These are phyloP conservation scores for Cordyceps farinosa DNA, from an alignment of 2,329 filamentous ascomycete species.

Conservation along the genomic window DNA sequence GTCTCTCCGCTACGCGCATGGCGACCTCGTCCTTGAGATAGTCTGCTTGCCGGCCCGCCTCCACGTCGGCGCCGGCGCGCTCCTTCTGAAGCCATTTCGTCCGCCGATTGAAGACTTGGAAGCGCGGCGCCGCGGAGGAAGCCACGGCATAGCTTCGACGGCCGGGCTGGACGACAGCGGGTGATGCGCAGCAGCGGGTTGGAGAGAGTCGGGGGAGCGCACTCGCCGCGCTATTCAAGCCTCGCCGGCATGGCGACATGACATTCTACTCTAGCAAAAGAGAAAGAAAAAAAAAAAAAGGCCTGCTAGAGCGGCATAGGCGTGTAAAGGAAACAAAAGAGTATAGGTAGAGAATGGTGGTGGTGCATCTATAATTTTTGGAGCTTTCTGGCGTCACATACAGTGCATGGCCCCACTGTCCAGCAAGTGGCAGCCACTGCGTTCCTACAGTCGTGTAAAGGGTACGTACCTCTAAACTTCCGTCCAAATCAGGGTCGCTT, in stretches of 20 bases:
- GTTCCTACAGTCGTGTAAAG: too few species aligned
- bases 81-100: constrained; percentile 92
- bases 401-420: background rate
- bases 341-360: background rate
- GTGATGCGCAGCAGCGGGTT: background rate
- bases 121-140: constrained; percentile 69
- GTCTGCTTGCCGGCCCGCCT: constrained; percentile 75
- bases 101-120: constrained; percentile 87
- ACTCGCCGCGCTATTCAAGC: constrained; percentile 1
- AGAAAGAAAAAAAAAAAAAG: background rate
- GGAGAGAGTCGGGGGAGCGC: constrained; percentile 7
- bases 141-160: constrained; percentile 71
- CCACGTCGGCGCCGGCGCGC: constrained; percentile 67
- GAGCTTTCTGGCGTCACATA: background rate
- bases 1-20: constrained; percentile 73
- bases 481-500: background rate
- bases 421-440: too few species aligned
- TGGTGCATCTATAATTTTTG: background rate
- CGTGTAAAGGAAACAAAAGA: too few species aligned
- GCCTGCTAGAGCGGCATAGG: background rate
- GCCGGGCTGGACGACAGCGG: constrained; percentile 43
- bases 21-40: constrained; percentile 95
- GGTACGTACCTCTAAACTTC: background rate
- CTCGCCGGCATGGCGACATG: constrained; percentile 17
- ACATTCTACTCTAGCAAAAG: constrained; percentile 1